Evolutionary conservation across 805 yeast genomes (phyloP), one percentile per base, ranked within the genome.

Genomic region (Candida endomychidarum): DNA sequence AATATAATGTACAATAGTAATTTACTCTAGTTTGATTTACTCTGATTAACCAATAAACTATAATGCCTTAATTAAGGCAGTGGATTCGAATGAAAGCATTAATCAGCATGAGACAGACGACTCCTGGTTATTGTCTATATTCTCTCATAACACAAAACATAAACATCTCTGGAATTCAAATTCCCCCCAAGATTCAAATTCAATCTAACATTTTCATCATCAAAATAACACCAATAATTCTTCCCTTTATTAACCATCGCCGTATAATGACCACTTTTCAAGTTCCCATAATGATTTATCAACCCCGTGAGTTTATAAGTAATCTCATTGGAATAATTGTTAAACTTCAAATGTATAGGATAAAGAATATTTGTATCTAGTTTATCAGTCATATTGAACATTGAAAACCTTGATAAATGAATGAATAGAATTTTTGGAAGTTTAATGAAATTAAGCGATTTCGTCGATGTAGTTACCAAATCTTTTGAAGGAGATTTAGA

Each of bases 181-280:
- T 60, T 57, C 12, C 68, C 68, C 23, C 78, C 83, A 49, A 78
- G 82, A 6, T 63, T 52, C 16, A 69, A 52, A 46, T 69, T 70
- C 33, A 57, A 46, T 52, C 72, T 67, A 27, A 75, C 75, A 30
- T 62, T 65, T 37, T 84, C 91, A 58, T 85, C 95, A 55, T 85
- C 91, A 58, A 85, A 85, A 46, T 74, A 74, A 46, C 82, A 80
- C 93, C 93, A 85, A 49, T 67, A 66, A 23, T 80, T 80, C 11
- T 40, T 40, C 1, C 67, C 52, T 50, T 73, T 81, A 50, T 80
- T 76, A 2, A 82, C 80, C 33, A 82, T 60, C 0, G 88, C 68
- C 1, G 90, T 85, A 53, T 85, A 85, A 57, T 85, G 95, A 0
- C 95, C 95, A 36, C 86, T 79, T 43, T 78, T 75, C 39, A 83